Evolutionary conservation across 1,284 basidiomycete genomes (phyloP).

Genomic region (Sanghuangporus baumii): DNA sequence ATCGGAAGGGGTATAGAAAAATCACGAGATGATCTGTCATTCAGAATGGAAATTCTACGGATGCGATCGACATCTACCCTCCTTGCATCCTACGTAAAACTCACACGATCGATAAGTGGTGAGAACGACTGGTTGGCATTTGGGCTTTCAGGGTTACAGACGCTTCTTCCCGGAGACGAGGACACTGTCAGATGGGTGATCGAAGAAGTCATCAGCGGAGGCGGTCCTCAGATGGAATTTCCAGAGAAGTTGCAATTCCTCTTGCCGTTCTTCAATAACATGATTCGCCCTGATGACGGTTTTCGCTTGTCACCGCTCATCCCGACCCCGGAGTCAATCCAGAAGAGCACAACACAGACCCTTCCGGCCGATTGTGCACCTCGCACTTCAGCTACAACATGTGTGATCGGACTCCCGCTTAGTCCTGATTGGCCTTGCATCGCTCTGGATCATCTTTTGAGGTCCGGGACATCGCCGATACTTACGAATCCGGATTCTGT

Average conservation of each 20-base stretch:
- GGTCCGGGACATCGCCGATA: conserved; percentile 70
- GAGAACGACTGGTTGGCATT: conserved; percentile 61
- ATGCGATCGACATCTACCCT: conserved; percentile 48
- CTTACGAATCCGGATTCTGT: conserved; percentile 46
- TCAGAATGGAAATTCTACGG: background rate
- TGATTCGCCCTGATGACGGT: conserved; percentile 31
- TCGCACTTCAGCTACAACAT: conserved; percentile 21
- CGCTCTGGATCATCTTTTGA: conserved; percentile 78
- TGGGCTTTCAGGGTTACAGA: conserved; percentile 46
- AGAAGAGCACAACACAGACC: conserved; percentile 46
- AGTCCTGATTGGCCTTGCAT: conserved; percentile 66
- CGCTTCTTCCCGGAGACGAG: conserved; percentile 65
- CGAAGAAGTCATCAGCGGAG: conserved; percentile 31
- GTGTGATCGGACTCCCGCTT: conserved; percentile 55
- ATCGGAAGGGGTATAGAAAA: background rate
- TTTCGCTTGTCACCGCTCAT: conserved; percentile 42
- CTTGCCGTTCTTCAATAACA: conserved; percentile 52
- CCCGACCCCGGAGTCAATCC: conserved; percentile 48
- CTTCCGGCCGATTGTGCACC: conserved; percentile 37
- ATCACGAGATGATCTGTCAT: background rate
- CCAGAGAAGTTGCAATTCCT: conserved; percentile 43
- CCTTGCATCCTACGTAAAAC: conserved; percentile 46
- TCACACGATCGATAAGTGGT: conserved; percentile 51
- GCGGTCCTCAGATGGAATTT: conserved; percentile 35
- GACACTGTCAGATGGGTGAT: conserved; percentile 38